phyloP scores from a whole-genome alignment of 805 yeast species.

The Starmerella kuoi region DNA sequence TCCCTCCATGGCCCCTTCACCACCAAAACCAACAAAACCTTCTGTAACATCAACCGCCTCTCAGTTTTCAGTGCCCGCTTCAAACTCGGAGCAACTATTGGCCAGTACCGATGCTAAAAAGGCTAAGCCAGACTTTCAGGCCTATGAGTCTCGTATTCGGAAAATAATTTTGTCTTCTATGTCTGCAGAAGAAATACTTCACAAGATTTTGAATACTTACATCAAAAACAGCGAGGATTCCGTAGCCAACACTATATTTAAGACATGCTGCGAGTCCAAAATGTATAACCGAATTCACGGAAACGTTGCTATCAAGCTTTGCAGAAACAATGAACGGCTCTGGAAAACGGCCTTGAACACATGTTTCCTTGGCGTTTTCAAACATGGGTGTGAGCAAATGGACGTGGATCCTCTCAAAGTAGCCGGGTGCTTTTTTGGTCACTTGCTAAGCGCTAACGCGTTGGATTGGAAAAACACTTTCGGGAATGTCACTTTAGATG shows the following conservation, averaged over 20 bases:
- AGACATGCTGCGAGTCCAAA: conserved; percentile 74
- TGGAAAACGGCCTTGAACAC: conserved; percentile 49
- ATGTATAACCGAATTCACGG: conserved; percentile 82
- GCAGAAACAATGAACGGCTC: conserved; percentile 32
- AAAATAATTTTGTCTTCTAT: conserved; percentile 60
- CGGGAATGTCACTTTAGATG: conserved; percentile 46
- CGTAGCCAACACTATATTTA: conserved; percentile 60
- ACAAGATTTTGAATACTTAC: conserved; percentile 47
- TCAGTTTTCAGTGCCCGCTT: too few relatives aligned
- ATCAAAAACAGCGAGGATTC: conserved; percentile 33
- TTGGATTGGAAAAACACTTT: conserved; percentile 51
- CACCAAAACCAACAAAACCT: too few relatives aligned
- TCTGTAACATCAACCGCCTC: too few relatives aligned
- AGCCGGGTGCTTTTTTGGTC: conserved; percentile 78
- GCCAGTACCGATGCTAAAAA: too few relatives aligned
- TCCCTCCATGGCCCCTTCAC: neutral
- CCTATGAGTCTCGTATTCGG: neutral
- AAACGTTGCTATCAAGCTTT: conserved; percentile 54
- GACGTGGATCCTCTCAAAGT: conserved; percentile 67
- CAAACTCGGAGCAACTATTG: too few relatives aligned
- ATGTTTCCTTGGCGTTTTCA: conserved; percentile 37
- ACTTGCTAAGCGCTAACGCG: conserved; percentile 56
- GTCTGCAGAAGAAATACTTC: conserved; percentile 88
- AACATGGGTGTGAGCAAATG: conserved; percentile 48
- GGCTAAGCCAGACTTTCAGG: neutral